Conservation (phyloP, 805 yeast species). For the Isabelozyma gotoi region DNA sequence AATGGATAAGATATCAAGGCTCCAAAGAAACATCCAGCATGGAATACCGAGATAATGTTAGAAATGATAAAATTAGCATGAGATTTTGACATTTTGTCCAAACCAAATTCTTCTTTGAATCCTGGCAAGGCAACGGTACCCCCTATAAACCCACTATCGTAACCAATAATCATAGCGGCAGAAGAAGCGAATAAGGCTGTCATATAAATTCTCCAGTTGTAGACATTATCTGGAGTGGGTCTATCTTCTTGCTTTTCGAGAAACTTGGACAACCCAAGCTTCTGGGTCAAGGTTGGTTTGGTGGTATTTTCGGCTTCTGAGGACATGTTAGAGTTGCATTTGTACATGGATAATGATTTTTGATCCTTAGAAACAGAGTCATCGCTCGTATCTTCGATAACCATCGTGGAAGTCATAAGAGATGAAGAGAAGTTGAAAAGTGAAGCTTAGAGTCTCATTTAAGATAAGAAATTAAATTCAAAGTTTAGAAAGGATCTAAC, state of each 20-base stretch:
- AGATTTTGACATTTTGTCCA: conserved; percentile 16
- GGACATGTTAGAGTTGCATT: neutral
- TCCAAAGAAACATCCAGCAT: conserved; percentile 41
- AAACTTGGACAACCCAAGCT: conserved; percentile 6
- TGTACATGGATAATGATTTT: neutral
- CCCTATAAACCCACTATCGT: conserved; percentile 42
- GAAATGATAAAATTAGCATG: conserved; percentile 22
- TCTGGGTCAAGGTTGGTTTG: neutral
- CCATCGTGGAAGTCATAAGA: neutral
- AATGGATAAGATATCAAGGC: conserved; percentile 37
- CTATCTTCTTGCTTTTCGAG: conserved; percentile 37
- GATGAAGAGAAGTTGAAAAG: no score
- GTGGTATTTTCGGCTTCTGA: neutral
- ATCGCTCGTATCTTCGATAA: neutral
- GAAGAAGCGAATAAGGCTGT: conserved; percentile 38
- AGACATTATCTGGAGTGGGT: conserved; percentile 38
- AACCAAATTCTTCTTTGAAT: conserved; percentile 31
- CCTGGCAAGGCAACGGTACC: conserved; percentile 36
- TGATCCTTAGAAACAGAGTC: neutral
- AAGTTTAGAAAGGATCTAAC: neutral
- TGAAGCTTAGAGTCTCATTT: no score
- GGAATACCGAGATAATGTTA: conserved; percentile 39
- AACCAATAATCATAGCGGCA: conserved; percentile 41
- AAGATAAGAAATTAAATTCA: no score
- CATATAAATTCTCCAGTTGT: conserved; percentile 31